phyloP scores from a whole-genome alignment of 805 yeast genomes.

The Saccharomycopsis sp. region DNA sequence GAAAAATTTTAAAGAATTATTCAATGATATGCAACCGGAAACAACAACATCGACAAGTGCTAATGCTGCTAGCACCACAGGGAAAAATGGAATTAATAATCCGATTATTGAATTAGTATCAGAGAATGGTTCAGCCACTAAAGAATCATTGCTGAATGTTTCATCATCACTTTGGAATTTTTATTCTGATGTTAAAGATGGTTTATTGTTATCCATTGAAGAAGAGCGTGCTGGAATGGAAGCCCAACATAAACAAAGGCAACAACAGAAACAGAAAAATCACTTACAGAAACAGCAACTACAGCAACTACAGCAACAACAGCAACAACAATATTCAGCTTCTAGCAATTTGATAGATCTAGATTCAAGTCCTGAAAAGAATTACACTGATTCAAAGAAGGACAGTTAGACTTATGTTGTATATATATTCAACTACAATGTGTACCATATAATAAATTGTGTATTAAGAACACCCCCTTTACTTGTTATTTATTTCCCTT shows the following conservation, averaged over 20 bases:
- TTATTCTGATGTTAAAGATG: slow-evolving; percentile 21
- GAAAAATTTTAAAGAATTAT: slow-evolving; percentile 6
- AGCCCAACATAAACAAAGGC: background rate
- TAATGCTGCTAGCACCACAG: background rate
- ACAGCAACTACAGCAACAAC: no score
- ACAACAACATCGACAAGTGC: no score
- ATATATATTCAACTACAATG: background rate
- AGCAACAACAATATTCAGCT: slow-evolving; percentile 2
- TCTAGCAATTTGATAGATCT: slow-evolving; percentile 18
- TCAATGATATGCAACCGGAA: slow-evolving; percentile 1
- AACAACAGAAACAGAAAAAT: background rate
- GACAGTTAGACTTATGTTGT: background rate
- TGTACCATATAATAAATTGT: no score
- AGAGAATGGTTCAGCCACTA: background rate
- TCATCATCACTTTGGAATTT: slow-evolving; percentile 21
- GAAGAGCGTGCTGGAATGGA: slow-evolving; percentile 8
- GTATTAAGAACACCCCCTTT: background rate
- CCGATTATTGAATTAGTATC: slow-evolving; percentile 15
- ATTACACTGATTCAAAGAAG: background rate
- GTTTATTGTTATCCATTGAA: slow-evolving; percentile 20
- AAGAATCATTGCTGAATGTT: slow-evolving; percentile 17
- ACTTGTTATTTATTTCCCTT: background rate
- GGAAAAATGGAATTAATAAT: slow-evolving; percentile 11
- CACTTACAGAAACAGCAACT: background rate
- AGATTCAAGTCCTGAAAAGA: slow-evolving; percentile 21